Percentiles rank a stretch among this genome's conserved stretches.
phyloP scores from a whole-genome alignment of 768 basidiomycete species.

The Suillus cothurnatus region DNA sequence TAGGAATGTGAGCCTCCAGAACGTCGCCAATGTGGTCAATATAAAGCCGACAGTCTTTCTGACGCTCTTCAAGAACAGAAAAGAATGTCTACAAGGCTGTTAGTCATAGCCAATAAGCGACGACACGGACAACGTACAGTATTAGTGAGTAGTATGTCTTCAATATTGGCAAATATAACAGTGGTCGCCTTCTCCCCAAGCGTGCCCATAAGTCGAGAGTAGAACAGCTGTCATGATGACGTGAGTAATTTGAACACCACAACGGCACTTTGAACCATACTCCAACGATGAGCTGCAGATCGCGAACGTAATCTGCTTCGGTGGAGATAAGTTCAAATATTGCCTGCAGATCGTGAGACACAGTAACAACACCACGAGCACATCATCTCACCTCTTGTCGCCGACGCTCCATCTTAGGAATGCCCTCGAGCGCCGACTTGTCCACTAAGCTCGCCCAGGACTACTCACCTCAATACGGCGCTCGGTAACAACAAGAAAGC shows the following conservation, averaged over 20 bases:
- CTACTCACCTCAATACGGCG: slow-evolving; percentile 34
- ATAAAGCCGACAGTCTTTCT: slow-evolving; percentile 90
- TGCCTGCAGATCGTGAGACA: slow-evolving; percentile 45
- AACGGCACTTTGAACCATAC: slow-evolving; percentile 40
- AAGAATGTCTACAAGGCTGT: slow-evolving; percentile 61
- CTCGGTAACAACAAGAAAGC: slow-evolving; percentile 3
- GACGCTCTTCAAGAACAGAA: slow-evolving; percentile 87
- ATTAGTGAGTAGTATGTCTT: slow-evolving; percentile 88
- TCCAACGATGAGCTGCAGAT: slow-evolving; percentile 90
- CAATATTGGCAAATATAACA: slow-evolving; percentile 90
- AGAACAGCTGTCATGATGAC: slow-evolving; percentile 65
- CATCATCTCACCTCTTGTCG: slow-evolving; percentile 73
- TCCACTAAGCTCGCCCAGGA: slow-evolving; percentile 96
- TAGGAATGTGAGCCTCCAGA: slow-evolving; percentile 68
- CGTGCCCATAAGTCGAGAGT: slow-evolving; percentile 71
- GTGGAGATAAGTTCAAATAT: slow-evolving; percentile 96
- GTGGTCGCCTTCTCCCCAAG: slow-evolving; percentile 77
- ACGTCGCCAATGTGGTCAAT: slow-evolving; percentile 89
- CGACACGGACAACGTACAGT: slow-evolving; percentile 50
- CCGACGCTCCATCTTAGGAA: slow-evolving; percentile 76
- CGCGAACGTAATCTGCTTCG: slow-evolving; percentile 87
- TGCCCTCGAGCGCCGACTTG: slow-evolving; percentile 76
- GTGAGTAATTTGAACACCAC: slow-evolving; percentile 8
- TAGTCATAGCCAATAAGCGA: background rate
- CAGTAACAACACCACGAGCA: background rate